A percentile compares a stretch with the other conserved stretches of the same genome.
phyloP scores from a whole-genome alignment of 768 basidiomycete genomes.

The Leucosporidium yakuticum region DNA sequence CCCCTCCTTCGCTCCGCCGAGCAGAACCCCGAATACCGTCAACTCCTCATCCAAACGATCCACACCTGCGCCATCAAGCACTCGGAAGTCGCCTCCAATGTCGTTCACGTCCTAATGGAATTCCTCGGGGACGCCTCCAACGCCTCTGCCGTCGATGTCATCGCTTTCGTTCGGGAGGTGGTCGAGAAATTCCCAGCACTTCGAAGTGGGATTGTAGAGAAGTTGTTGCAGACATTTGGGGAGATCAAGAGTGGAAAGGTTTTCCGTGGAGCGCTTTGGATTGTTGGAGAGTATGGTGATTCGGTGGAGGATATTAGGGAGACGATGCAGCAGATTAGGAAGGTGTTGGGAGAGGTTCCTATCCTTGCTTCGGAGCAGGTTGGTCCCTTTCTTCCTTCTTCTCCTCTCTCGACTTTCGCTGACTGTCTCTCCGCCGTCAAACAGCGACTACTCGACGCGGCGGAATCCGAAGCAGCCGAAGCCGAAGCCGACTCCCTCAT shows the following conservation, averaged over 20 bases:
- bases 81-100: constrained; percentile 91
- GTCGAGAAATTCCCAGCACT: constrained; percentile 94
- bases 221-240: constrained; percentile 68
- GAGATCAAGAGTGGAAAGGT: constrained; percentile 96
- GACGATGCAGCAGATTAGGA: constrained; percentile 70
- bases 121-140: constrained; percentile 92
- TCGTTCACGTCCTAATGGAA: constrained; percentile 69
- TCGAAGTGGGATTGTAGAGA: constrained; percentile 72
- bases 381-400: constrained; percentile 6
- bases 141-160: constrained; percentile 94
- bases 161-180: constrained; percentile 83
- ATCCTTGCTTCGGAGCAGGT: constrained; percentile 85
- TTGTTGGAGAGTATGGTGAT: constrained; percentile 86
- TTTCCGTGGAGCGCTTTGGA: constrained; percentile 93
- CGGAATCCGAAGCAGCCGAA: constrained; percentile 55
- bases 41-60: constrained; percentile 93
- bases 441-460: constrained; percentile 64
- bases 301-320: constrained; percentile 62
- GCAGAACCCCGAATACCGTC: constrained; percentile 87
- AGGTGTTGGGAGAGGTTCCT: constrained; percentile 91
- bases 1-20: background rate
- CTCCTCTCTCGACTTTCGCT: too few species aligned
- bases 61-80: constrained; percentile 94
- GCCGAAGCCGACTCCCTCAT: constrained; percentile 43
- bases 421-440: background rate